Evolutionary conservation across 1,284 basidiomycete species (phyloP), one percentile per base, ranked within the genome.

Genomic region (Ustilago tritici): DNA sequence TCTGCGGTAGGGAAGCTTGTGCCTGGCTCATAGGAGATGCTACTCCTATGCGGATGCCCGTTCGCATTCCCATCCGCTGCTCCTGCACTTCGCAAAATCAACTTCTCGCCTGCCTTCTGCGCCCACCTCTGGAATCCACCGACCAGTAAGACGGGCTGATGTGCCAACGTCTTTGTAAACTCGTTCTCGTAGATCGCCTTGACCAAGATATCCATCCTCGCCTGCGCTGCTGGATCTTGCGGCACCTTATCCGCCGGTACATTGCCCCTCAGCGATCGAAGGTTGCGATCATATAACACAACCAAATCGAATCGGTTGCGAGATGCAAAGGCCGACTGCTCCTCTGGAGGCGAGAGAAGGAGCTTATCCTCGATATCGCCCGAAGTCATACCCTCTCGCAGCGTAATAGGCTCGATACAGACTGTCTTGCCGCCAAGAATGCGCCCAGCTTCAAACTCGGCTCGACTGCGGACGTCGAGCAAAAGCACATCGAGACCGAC

Each of bases 101-200:
- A 90, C 5, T 87, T 84, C 4, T 89, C 89, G 0, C 90, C 90
- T 60, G 93, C 88, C 61, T 92, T 90, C 62, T 88, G 88, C 78
- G 89, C 90, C 95, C 95, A 99, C 0, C 91, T 92, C 52, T 92
- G 90, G 61, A 94, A 88, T 1, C 96, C 96, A 1, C 96, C 96
- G 9, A 92, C 89, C 19, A 99, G 89, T 70, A 98, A 87, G 83
- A 94, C 91, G 0, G 96, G 95, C 75, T 91, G 90, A 50, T 93
- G 89, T 81, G 92, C 91, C 43, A 98, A 87, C 63, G 87, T 65
- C 65, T 77, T 78, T 14, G 46, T 19, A 35, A 79, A 83, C 58
- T 82, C 82, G 58, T 70, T 76, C 57, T 83, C 82, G 56, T 81
- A 82, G 64, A 83, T 79, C 31, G 81, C 81, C 2, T 62, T 46